A percentile compares a stretch with the other conserved stretches of the same genome.
phyloP scores from a whole-genome alignment of 768 basidiomycete genomes.

The Suillus decipiens region DNA sequence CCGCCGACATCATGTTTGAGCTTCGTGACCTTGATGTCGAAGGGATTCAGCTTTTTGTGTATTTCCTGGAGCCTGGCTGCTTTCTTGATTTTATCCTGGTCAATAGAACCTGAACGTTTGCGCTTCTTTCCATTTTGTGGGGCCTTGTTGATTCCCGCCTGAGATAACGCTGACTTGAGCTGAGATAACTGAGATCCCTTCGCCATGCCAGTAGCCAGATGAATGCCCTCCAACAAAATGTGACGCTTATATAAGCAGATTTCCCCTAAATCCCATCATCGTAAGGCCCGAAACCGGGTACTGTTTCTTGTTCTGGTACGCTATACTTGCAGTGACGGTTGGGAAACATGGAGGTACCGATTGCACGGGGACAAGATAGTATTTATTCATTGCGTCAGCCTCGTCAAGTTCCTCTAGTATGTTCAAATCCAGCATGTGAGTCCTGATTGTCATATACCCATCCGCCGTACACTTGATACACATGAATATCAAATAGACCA shows the following conservation, averaged over 20 bases:
- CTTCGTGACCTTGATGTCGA: slow-evolving; percentile 91
- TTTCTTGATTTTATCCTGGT: slow-evolving; percentile 82
- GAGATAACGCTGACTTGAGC: slow-evolving; percentile 80
- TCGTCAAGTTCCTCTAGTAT: no score
- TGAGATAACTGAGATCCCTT: slow-evolving; percentile 91
- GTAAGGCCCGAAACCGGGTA: no score
- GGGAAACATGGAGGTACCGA: no score
- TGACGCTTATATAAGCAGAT: neutral
- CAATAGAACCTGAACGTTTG: slow-evolving; percentile 56
- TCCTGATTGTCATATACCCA: no score
- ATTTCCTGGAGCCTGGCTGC: slow-evolving; percentile 82
- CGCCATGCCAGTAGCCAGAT: slow-evolving; percentile 45
- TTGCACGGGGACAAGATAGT: no score
- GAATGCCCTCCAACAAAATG: neutral
- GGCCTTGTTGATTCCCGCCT: slow-evolving; percentile 74
- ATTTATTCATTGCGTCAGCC: no score
- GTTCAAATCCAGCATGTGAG: no score
- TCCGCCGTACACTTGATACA: no score
- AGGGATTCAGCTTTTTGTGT: slow-evolving; percentile 85
- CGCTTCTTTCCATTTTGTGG: slow-evolving; percentile 65
- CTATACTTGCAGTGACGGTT: no score
- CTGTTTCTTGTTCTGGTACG: no score
- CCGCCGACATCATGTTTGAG: slow-evolving; percentile 94
- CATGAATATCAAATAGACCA: no score
- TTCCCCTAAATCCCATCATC: neutral